A percentile compares a stretch with the other conserved stretches of the same genome.
Conservation (phyloP, 192 early-diverging fungal species). For the Podila epicladia region DNA sequence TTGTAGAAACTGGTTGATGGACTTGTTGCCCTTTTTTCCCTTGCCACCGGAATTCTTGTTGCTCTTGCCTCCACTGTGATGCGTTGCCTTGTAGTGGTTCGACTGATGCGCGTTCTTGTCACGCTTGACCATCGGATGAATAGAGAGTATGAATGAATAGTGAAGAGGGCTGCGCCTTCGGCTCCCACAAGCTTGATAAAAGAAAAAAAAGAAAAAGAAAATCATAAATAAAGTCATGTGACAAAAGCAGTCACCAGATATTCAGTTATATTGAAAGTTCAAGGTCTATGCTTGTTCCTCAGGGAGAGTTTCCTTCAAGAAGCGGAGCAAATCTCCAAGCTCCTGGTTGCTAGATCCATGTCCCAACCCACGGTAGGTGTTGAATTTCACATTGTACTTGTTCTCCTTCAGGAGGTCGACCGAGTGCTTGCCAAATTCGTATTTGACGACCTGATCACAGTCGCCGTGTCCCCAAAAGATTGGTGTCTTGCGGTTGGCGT, state of each 20-base stretch:
- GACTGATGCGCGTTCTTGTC: slow-evolving; percentile 37
- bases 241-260: no score
- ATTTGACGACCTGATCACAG: slow-evolving; percentile 75
- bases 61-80: slow-evolving; percentile 13
- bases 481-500: slow-evolving; percentile 75
- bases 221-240: no score
- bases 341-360: slow-evolving; percentile 79
- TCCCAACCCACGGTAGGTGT: slow-evolving; percentile 82
- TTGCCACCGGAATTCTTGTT: slow-evolving; percentile 44
- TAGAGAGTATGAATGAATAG: no score
- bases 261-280: no score
- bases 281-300: background rate
- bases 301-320: slow-evolving; percentile 67
- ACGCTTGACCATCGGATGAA: slow-evolving; percentile 18
- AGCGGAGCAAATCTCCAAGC: slow-evolving; percentile 71
- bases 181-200: no score
- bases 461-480: slow-evolving; percentile 90
- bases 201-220: no score
- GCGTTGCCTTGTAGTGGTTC: slow-evolving; percentile 32
- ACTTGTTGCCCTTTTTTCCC: slow-evolving; percentile 30
- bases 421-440: slow-evolving; percentile 76
- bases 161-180: no score
- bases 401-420: slow-evolving; percentile 66
- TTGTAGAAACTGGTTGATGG: slow-evolving; percentile 40
- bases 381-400: slow-evolving; percentile 75